Evolutionary conservation across 2,329 filamentous ascomycete genomes (phyloP).

Genomic region (Verticillium dahliae): DNA sequence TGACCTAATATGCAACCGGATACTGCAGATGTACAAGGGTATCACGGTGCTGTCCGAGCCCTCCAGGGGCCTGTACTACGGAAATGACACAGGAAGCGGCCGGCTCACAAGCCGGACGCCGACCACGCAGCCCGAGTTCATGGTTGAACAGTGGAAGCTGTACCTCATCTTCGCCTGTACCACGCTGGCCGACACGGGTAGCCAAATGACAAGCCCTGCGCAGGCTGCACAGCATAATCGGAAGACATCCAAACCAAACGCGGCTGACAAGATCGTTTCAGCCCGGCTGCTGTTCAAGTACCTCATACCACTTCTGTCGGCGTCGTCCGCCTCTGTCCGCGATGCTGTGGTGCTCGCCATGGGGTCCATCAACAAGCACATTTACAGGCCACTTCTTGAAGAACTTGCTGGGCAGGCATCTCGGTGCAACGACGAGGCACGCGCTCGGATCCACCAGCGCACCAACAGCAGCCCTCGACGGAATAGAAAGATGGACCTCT

Average conservation of each 20-base stretch:
- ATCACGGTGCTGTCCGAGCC: slow-evolving; percentile 76
- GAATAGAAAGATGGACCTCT: slow-evolving; percentile 75
- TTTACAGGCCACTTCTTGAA: slow-evolving; percentile 86
- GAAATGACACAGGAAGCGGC: slow-evolving; percentile 50
- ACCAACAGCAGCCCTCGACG: slow-evolving; percentile 75
- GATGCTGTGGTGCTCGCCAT: slow-evolving; percentile 88
- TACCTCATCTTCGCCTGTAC: slow-evolving; percentile 97
- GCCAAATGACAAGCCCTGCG: slow-evolving; percentile 47
- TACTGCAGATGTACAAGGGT: slow-evolving; percentile 85
- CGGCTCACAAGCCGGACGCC: slow-evolving; percentile 47
- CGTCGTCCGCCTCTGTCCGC: slow-evolving; percentile 71
- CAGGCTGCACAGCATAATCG: slow-evolving; percentile 67
- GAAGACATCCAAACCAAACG: slow-evolving; percentile 68
- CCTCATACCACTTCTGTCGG: slow-evolving; percentile 79
- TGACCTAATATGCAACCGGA: slow-evolving; percentile 85
- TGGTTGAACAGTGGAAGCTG: slow-evolving; percentile 96
- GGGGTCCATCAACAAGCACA: slow-evolving; percentile 89
- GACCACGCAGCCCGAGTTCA: slow-evolving; percentile 72
- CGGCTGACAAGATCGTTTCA: slow-evolving; percentile 74
- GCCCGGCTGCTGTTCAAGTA: slow-evolving; percentile 86
- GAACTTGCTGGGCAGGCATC: slow-evolving; percentile 82
- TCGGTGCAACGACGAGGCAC: slow-evolving; percentile 82
- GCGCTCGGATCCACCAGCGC: slow-evolving; percentile 78
- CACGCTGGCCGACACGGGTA: slow-evolving; percentile 79
- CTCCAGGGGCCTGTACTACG: slow-evolving; percentile 57